Base-by-base conservation (phyloP, 1,139 yeast genomes). In the Scheffersomyces cryptocercus region DNA sequence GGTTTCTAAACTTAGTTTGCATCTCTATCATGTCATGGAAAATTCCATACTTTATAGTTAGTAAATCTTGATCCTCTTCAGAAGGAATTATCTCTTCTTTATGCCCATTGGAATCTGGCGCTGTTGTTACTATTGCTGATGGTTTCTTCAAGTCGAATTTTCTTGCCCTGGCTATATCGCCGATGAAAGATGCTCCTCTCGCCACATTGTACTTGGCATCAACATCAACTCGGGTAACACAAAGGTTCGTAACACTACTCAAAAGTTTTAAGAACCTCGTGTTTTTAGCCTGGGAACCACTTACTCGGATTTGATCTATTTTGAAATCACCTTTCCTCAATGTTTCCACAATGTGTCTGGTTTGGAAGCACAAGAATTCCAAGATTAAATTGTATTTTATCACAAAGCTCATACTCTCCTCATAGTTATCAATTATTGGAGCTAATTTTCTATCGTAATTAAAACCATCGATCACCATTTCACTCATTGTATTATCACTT, bases 231-330 rank as follows among this genome's bases (percentile, higher is more conserved):
- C 52, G 58, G 3, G 29, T 26, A 3, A 72, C 63, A 0, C 59
- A 51, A 9, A 58, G 40, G 0, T 52, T 52, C 0, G 71, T 52
- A 20, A 62, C 47, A 13, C 51, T 42, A 51, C 62, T 49, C 28
- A 66, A 49, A 20, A 78, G 46, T 7, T 56, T 46, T 20, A 77
- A 54, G 40, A 80, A 65, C 39, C 83, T 58, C 9, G 29, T 15
- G 50, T 81, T 81, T 37, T 68, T 63, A 3, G 75, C 75, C 50
- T 79, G 85, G 30, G 83, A 76, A 3, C 85, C 85, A 49, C 75
- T 66, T 1, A 79, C 58, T 3, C 65, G 51, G 5, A 81, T 59
- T 0, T 46, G 38, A n/a, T 14, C 35, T 8, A n/a, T 11, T 14
- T 10, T 56, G 52, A 0, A 52, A 46, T 3, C 52, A 49, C 7